Evolutionary conservation across 345 rosid species (phyloP).

Genomic region (Eucalyptus caleyi): DNA sequence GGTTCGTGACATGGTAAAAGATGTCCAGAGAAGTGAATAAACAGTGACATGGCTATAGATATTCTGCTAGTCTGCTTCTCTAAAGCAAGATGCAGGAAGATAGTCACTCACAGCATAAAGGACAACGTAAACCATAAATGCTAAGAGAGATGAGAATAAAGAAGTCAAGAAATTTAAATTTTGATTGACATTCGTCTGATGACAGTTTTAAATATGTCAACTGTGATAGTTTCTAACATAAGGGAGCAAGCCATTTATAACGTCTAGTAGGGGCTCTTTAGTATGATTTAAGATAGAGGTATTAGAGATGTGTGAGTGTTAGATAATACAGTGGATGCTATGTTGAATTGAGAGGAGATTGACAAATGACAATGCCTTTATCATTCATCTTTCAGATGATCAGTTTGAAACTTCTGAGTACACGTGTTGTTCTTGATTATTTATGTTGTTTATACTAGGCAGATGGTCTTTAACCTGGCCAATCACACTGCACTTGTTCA

Average conservation of each 20-base stretch:
- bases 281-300: neutral
- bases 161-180: neutral
- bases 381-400: neutral
- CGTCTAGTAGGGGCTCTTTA: neutral
- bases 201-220: neutral
- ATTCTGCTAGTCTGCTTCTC: neutral
- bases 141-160: neutral
- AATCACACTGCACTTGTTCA: neutral
- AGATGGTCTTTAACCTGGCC: neutral
- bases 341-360: neutral
- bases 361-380: neutral
- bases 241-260: neutral
- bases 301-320: neutral
- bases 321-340: neutral
- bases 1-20: neutral
- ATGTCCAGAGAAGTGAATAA: neutral
- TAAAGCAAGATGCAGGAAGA: neutral
- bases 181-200: neutral
- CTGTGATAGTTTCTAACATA: neutral
- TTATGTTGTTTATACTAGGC: neutral
- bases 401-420: neutral
- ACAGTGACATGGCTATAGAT: neutral
- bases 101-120: neutral
- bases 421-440: neutral
- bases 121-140: neutral